Percentiles rank a stretch among this genome's conserved stretches.
Evolutionary conservation across 768 basidiomycete species (phyloP).

Genomic region (Pulveroboletus sp.): DNA sequence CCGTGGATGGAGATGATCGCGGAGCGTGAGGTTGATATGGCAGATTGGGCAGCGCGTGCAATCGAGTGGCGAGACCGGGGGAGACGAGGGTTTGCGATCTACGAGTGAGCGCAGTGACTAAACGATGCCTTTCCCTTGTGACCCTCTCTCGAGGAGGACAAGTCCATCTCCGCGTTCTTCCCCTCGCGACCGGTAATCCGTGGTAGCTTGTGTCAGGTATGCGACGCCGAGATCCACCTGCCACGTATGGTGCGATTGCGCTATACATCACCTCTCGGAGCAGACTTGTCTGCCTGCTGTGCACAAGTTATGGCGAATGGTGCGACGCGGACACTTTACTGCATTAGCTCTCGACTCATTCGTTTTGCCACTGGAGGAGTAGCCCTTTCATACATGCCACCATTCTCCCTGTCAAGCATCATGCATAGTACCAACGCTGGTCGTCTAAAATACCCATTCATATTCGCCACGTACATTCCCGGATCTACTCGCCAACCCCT

Average conservation of each 20-base stretch:
- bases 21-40: conserved; percentile 73
- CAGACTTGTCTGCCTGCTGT: neutral
- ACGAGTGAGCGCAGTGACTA: conserved; percentile 21
- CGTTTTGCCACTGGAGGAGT: neutral
- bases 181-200: conserved; percentile 21
- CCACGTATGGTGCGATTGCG: neutral
- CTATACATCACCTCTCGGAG: neutral
- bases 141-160: conserved; percentile 14
- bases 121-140: conserved; percentile 2
- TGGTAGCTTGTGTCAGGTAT: neutral
- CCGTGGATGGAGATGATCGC: conserved; percentile 68
- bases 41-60: conserved; percentile 68
- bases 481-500: conserved; percentile 10
- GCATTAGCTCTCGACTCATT: neutral
- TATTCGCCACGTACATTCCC: conserved; percentile 11
- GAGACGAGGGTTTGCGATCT: conserved; percentile 13
- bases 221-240: conserved; percentile 1
- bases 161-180: conserved; percentile 20
- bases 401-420: neutral
- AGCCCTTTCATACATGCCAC: neutral
- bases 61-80: conserved; percentile 34
- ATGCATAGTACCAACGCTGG: conserved; percentile 22
- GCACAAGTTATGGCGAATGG: neutral
- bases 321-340: neutral
- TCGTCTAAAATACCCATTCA: conserved; percentile 25